Percentiles rank a stretch among this genome's conserved stretches.
These are phyloP conservation scores for Haplosporangium sp. DNA, from an alignment of 371 early-diverging fungal species.

Conservation along the genomic window DNA sequence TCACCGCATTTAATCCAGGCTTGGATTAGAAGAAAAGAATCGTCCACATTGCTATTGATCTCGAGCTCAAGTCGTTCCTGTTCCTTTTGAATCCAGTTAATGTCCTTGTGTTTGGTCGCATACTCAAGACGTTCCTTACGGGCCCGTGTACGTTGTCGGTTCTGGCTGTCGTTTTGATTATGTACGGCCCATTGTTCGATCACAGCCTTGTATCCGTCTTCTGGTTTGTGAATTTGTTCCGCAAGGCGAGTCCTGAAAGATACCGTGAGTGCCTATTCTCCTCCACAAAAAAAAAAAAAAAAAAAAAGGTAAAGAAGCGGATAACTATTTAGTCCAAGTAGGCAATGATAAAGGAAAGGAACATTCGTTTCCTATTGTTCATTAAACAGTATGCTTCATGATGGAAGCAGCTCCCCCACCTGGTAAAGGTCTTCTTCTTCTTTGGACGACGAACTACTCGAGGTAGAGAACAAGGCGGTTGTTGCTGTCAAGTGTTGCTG, in stretches of 20 bases:
- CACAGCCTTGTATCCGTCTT: slow-evolving; percentile 50
- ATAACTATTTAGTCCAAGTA: too few species aligned
- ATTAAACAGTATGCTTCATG: neutral
- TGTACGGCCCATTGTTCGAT: slow-evolving; percentile 52
- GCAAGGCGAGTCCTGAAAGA: slow-evolving; percentile 53
- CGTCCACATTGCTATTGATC: slow-evolving; percentile 28
- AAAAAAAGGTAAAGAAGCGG: neutral
- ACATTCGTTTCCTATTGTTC: too few species aligned
- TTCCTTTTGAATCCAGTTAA: slow-evolving; percentile 47
- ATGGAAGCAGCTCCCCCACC: slow-evolving; percentile 16
- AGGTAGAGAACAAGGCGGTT: slow-evolving; percentile 30
- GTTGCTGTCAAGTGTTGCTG: slow-evolving; percentile 9
- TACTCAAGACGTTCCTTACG: slow-evolving; percentile 40
- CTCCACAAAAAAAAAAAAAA: neutral
- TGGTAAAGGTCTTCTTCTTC: slow-evolving; percentile 54
- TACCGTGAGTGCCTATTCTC: slow-evolving; percentile 34
- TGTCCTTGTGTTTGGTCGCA: slow-evolving; percentile 44
- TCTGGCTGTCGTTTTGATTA: slow-evolving; percentile 31
- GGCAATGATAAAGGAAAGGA: too few species aligned
- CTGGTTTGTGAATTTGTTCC: slow-evolving; percentile 47
- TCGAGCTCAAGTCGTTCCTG: slow-evolving; percentile 43
- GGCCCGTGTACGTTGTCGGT: slow-evolving; percentile 33
- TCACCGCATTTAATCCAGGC: slow-evolving; percentile 52
- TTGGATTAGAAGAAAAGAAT: slow-evolving; percentile 47
- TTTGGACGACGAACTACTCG: slow-evolving; percentile 20